Evolutionary conservation across 768 basidiomycete species (phyloP).

Genomic region (Roridomyces roridus): DNA sequence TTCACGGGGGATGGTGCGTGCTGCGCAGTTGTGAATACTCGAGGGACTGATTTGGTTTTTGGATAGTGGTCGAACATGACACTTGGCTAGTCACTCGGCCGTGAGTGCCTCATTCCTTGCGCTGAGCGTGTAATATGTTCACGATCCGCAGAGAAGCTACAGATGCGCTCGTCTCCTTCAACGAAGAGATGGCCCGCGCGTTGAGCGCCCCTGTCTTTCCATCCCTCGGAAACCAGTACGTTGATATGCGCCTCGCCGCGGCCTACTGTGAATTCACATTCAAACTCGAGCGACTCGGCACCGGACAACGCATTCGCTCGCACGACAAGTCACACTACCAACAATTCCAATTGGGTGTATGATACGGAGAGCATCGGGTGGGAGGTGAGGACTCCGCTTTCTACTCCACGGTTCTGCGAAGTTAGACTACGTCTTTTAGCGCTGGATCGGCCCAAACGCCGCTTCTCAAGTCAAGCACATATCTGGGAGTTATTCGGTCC

Average conservation of each 20-base stretch:
- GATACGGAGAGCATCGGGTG: constrained; percentile 36
- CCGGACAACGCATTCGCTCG: constrained; percentile 50
- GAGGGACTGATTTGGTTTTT: too few species aligned
- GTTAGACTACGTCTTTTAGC: too few species aligned
- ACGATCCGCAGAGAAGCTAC: too few species aligned
- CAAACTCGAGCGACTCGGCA: constrained; percentile 39
- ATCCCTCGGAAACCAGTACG: constrained; percentile 27
- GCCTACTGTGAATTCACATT: too few species aligned
- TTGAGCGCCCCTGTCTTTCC: constrained; percentile 35
- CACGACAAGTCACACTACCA: constrained; percentile 29
- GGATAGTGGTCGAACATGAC: constrained; percentile 26
- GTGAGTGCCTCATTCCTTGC: too few species aligned
- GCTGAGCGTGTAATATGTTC: too few species aligned
- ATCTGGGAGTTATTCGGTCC: constrained; percentile 42
- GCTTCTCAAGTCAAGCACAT: constrained; percentile 35
- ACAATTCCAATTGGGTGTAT: constrained; percentile 42
- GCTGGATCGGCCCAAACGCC: constrained; percentile 38
- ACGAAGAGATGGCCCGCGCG: constrained; percentile 33
- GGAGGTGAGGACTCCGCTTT: too few species aligned
- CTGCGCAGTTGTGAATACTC: too few species aligned
- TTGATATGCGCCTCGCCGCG: not conserved
- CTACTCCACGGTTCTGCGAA: too few species aligned
- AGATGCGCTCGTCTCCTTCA: constrained; percentile 33
- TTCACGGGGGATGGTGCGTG: constrained; percentile 49
- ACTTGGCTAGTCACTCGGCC: constrained; percentile 35